Percentiles rank a stretch among this genome's conserved stretches.
These are phyloP conservation scores for Zygoascus hellenicus DNA, from an alignment of 1,139 yeast genomes.

Conservation along the genomic window DNA sequence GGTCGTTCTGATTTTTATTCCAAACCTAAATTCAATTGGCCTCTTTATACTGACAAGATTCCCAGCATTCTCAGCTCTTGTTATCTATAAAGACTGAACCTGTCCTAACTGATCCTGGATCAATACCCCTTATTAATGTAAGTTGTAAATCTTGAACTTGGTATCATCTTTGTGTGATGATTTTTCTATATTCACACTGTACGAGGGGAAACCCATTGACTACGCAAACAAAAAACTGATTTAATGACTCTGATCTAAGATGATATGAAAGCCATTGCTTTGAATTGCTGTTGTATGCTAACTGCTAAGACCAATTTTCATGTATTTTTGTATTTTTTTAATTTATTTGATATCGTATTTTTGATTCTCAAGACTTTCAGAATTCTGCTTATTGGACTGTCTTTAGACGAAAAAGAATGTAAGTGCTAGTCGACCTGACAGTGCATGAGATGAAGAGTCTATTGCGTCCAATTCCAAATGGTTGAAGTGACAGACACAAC, in stretches of 20 bases:
- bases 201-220: conserved; percentile 19
- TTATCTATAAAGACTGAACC: too few relatives aligned
- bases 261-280: neutral
- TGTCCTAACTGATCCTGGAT: neutral
- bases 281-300: neutral
- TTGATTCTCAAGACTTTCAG: too few relatives aligned
- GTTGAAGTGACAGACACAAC: too few relatives aligned
- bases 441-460: too few relatives aligned
- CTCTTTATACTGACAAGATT: too few relatives aligned
- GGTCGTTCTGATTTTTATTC: conserved; percentile 14
- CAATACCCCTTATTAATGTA: neutral
- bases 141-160: too few relatives aligned
- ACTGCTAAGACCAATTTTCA: neutral
- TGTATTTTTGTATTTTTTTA: neutral
- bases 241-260: conserved; percentile 21
- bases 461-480: too few relatives aligned
- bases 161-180: conserved; percentile 14
- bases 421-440: too few relatives aligned
- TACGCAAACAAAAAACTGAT: conserved; percentile 19
- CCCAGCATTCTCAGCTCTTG: too few relatives aligned
- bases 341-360: too few relatives aligned
- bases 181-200: conserved; percentile 22
- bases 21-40: neutral
- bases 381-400: too few relatives aligned
- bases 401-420: too few relatives aligned